A percentile compares a stretch with the other conserved stretches of the same genome.
Evolutionary conservation across 495 filamentous ascomycete species (phyloP).

Genomic region (Xylaria acuta): DNA sequence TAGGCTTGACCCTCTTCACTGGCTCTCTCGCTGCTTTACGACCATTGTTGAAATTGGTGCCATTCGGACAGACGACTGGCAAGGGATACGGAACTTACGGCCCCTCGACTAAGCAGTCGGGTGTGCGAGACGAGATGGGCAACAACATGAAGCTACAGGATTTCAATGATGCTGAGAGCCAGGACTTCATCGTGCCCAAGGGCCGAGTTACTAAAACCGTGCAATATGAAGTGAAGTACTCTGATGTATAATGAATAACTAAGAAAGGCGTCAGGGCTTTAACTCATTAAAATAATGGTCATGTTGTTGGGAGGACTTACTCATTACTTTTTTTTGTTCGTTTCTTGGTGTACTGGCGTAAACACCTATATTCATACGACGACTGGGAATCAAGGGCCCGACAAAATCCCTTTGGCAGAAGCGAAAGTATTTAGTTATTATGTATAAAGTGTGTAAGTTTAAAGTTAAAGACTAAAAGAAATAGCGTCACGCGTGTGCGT

Average conservation of each 20-base stretch:
- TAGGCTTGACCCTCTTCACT: slow-evolving; percentile 30
- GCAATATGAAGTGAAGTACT: slow-evolving; percentile 29
- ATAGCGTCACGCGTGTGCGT: slow-evolving; percentile 23
- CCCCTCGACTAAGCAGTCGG: slow-evolving; percentile 16
- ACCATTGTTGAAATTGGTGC: slow-evolving; percentile 29
- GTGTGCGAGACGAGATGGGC: slow-evolving; percentile 26
- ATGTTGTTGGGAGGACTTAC: slow-evolving; percentile 7
- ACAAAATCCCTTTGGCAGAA: slow-evolving; percentile 1
- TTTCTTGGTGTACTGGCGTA: slow-evolving; percentile 24
- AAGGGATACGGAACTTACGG: slow-evolving; percentile 23
- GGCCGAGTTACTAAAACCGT: slow-evolving; percentile 25
- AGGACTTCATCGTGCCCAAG: slow-evolving; percentile 29
- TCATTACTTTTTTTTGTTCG: slow-evolving; percentile 13
- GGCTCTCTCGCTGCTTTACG: slow-evolving; percentile 29
- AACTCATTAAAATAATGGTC: slow-evolving; percentile 6
- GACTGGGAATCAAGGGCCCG: slow-evolving; percentile 15
- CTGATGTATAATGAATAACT: slow-evolving; percentile 25
- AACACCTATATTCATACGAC: not conserved
- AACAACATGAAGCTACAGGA: slow-evolving; percentile 27
- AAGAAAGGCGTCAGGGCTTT: slow-evolving; percentile 19
- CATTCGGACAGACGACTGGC: slow-evolving; percentile 24
- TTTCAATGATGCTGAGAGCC: slow-evolving; percentile 28
- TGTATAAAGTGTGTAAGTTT: slow-evolving; percentile 12
- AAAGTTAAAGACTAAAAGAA: not conserved
- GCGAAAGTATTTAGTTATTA: slow-evolving; percentile 21